A percentile compares a stretch with the other conserved stretches of the same genome.
These are phyloP conservation scores for Coemansia sp. DNA, from an alignment of 192 early-diverging fungal species.

Conservation along the genomic window DNA sequence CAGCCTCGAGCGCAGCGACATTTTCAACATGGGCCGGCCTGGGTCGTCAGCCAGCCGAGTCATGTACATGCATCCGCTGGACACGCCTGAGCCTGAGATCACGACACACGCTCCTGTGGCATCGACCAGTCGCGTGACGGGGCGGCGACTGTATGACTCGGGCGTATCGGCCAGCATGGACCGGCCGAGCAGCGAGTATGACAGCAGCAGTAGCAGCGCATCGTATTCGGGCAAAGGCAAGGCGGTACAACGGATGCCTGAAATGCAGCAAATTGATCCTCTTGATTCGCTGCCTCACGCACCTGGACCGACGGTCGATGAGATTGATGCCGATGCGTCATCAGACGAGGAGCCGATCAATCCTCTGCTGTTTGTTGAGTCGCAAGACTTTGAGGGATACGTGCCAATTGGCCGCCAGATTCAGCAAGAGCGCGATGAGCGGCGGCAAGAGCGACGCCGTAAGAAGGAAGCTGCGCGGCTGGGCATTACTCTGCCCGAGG, in stretches of 20 bases:
- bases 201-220: slow-evolving; percentile 7
- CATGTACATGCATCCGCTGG: slow-evolving; percentile 41
- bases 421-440: slow-evolving; percentile 39
- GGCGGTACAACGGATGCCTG: slow-evolving; percentile 9
- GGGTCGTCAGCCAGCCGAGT: slow-evolving; percentile 37
- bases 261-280: slow-evolving; percentile 43
- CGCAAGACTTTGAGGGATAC: slow-evolving; percentile 53
- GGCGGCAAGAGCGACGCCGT: slow-evolving; percentile 25
- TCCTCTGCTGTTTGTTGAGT: slow-evolving; percentile 27
- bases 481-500: slow-evolving; percentile 20
- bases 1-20: slow-evolving; percentile 45
- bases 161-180: not conserved
- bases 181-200: slow-evolving; percentile 5
- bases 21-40: slow-evolving; percentile 20
- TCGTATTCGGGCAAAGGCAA: slow-evolving; percentile 23
- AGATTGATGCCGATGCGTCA: slow-evolving; percentile 39
- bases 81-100: slow-evolving; percentile 17
- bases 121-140: slow-evolving; percentile 9
- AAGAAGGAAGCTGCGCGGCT: slow-evolving; percentile 33
- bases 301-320: slow-evolving; percentile 30
- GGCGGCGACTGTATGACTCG: not conserved
- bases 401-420: slow-evolving; percentile 30
- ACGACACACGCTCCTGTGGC: slow-evolving; percentile 11
- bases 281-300: slow-evolving; percentile 8
- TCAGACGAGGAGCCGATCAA: slow-evolving; percentile 47